These are phyloP conservation scores for Spathaspora girioi DNA, from an alignment of 805 yeast genomes.

Conservation along the genomic window DNA sequence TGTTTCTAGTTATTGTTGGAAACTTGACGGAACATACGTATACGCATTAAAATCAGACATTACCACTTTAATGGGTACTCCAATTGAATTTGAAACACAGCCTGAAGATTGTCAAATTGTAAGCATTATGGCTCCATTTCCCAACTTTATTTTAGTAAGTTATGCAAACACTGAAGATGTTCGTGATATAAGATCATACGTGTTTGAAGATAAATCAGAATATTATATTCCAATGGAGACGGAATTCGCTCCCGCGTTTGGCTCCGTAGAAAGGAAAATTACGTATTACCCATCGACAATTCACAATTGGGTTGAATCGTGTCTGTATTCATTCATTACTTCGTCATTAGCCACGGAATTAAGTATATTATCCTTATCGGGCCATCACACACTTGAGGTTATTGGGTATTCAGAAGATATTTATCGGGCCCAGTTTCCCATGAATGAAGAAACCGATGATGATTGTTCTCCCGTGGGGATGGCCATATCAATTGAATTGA, in stretches of 20 bases:
- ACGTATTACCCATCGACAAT: conserved; percentile 42
- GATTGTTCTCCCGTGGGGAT: conserved; percentile 74
- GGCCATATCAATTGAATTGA: conserved; percentile 53
- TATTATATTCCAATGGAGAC: conserved; percentile 11
- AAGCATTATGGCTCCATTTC: conserved; percentile 1
- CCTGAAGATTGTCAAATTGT: conserved; percentile 2
- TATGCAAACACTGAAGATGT: conserved; percentile 16
- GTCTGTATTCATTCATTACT: conserved; percentile 41
- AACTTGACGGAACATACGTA: neutral
- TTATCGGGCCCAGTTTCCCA: conserved; percentile 70
- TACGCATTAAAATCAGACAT: neutral
- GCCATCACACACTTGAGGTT: conserved; percentile 6
- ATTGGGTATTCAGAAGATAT: conserved; percentile 61
- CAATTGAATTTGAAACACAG: conserved; percentile 6
- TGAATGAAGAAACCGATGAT: conserved; percentile 58
- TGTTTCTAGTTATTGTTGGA: conserved; percentile 4
- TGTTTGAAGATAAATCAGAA: conserved; percentile 11
- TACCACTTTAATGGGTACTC: neutral
- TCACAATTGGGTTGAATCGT: conserved; percentile 34
- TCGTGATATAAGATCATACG: conserved; percentile 22
- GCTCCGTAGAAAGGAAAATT: conserved; percentile 44
- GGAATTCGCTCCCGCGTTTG: conserved; percentile 53
- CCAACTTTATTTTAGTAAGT: conserved; percentile 10
- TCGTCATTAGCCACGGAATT: conserved; percentile 63
- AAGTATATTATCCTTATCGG: conserved; percentile 8